Evolutionary conservation across 1,284 basidiomycete genomes (phyloP), one percentile per base, ranked within the genome.

Genomic region (Ustilago bromivora): DNA sequence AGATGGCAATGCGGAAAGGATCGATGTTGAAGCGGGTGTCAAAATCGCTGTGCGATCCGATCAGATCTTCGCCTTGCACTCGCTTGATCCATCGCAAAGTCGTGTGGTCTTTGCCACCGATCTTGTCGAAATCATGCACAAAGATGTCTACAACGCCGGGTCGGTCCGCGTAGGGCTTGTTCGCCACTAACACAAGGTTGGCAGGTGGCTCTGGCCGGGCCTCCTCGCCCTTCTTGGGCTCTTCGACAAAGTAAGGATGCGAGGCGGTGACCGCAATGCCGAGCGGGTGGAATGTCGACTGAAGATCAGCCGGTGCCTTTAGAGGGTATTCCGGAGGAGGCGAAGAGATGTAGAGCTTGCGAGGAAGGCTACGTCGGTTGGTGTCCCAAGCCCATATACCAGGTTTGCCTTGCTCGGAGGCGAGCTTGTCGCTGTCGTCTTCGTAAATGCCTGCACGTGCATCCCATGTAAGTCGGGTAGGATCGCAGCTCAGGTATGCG

Each of bases 361-460:
- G 63, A 2, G 79, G 66, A 3, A 76, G 46, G 5, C 31, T 65
- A 13, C 49, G 49, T n/a, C 31, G 52, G 41, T 57, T 62, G 13
- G 76, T 77, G 28, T 81, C 78, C 75, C 78, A 78, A 17, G 75
- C 68, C 80, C 80, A 81, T 52, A 81, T 78, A 17, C 58, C 65
- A 9, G 72, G 71, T 6, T 55, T 66, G 12, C 76, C 77, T 0
- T 71, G 41, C 35, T 67, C 57, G 19, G 46, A 23, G 2, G 66
- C 61, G 7, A 70, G 57, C 23, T 61, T 65, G 34, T 53, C 46
- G 32, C 57, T 46, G 28, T 51, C 64, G n/a, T 79, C 66, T 31
- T 80, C 71, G 38, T 61, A 80, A 35, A 74, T 57, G 12, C 72
- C 71, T 0, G 68, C 62, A 4, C 77, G 49, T 19, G 80, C 78